phyloP scores from a whole-genome alignment of 2,329 filamentous ascomycete genomes.

The Ambrosiella xylebori region DNA sequence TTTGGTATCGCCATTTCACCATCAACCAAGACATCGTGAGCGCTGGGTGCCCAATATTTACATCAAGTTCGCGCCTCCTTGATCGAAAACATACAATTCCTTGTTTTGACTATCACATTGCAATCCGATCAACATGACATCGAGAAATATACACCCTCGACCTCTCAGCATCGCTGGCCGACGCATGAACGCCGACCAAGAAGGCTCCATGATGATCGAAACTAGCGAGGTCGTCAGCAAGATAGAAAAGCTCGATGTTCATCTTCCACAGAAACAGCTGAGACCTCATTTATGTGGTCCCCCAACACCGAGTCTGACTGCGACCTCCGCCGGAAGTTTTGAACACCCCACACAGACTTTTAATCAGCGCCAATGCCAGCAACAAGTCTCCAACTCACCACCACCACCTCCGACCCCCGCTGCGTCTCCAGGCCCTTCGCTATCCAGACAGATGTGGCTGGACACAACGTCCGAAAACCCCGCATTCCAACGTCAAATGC shows the following conservation, averaged over 20 bases:
- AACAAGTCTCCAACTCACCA: constrained; percentile 39
- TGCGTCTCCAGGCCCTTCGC: constrained; percentile 45
- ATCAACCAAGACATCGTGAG: too few species aligned
- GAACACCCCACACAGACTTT: not conserved
- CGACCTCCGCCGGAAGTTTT: constrained; percentile 38
- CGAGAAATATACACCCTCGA: constrained; percentile 20
- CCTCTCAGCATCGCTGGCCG: constrained; percentile 41
- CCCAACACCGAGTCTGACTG: constrained; percentile 50
- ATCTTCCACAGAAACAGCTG: constrained; percentile 30
- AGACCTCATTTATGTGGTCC: constrained; percentile 37
- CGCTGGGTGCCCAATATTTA: too few species aligned
- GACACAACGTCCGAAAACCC: constrained; percentile 55
- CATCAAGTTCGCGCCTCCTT: too few species aligned
- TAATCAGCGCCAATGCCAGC: not conserved
- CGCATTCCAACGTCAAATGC: constrained; percentile 60
- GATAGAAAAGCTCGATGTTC: constrained; percentile 16
- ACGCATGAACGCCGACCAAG: not conserved
- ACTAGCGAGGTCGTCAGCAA: not conserved
- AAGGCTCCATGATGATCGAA: not conserved
- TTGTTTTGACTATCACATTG: too few species aligned
- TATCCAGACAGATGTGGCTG: constrained; percentile 41
- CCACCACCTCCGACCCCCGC: constrained; percentile 49
- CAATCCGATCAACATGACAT: constrained; percentile 22
- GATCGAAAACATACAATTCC: too few species aligned
- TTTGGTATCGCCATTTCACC: too few species aligned